Conservation (phyloP, 495 filamentous ascomycete genomes). For the Lentithecium fluviatile region DNA sequence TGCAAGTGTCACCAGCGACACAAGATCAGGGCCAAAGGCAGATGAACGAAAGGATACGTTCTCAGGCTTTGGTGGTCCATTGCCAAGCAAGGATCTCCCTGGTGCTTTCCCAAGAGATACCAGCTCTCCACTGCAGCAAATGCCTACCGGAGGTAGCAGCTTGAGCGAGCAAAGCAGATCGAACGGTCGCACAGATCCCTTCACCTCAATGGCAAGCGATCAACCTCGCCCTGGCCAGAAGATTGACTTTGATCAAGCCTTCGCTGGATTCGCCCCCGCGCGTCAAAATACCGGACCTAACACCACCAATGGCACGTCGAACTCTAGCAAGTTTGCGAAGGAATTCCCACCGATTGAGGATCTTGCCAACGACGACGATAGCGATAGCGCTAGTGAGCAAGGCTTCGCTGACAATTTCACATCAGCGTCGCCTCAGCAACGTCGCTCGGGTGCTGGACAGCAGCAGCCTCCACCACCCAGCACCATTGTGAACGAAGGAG, state of each 20-base stretch:
- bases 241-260: constrained; percentile 74
- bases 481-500: constrained; percentile 1
- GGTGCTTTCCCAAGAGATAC: constrained; percentile 60
- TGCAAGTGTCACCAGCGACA: constrained; percentile 37
- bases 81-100: constrained; percentile 47
- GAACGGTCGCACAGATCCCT: constrained; percentile 51
- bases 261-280: constrained; percentile 58
- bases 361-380: constrained; percentile 70
- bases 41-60: constrained; percentile 39
- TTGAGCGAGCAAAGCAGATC: constrained; percentile 44
- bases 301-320: constrained; percentile 21
- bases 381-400: constrained; percentile 71
- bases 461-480: neutral
- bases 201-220: constrained; percentile 48
- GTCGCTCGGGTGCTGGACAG: constrained; percentile 4
- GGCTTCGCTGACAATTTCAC: constrained; percentile 94
- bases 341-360: constrained; percentile 96
- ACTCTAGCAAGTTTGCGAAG: constrained; percentile 50
- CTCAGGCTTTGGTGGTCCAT: constrained; percentile 36
- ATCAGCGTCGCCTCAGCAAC: constrained; percentile 61
- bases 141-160: constrained; percentile 53
- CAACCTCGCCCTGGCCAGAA: constrained; percentile 59
- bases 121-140: constrained; percentile 47
- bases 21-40: constrained; percentile 29
- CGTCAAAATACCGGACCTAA: constrained; percentile 38